These are phyloP conservation scores for Phaeosphaeriaceae sp. DNA, from an alignment of 2,329 filamentous ascomycete species.

Conservation along the genomic window DNA sequence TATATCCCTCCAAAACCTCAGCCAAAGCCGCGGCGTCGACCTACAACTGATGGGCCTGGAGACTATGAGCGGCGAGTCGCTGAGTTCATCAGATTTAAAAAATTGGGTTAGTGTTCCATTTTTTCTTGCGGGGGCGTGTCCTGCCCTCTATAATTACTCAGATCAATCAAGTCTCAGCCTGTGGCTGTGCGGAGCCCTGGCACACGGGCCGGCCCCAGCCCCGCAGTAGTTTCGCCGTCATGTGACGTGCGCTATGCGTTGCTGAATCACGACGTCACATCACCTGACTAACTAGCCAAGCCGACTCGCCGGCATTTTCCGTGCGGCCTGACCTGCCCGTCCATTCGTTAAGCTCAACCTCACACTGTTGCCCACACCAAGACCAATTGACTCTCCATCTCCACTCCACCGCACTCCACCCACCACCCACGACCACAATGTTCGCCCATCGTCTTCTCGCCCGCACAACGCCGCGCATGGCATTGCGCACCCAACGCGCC, in stretches of 20 bases:
- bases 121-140: too few relatives aligned
- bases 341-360: conserved; percentile 31
- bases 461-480: conserved; percentile 62
- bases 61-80: not conserved
- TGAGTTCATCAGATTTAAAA: too few relatives aligned
- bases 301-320: conserved; percentile 25
- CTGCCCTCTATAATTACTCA: too few relatives aligned
- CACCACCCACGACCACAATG: conserved; percentile 34
- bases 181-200: too few relatives aligned
- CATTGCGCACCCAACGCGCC: conserved; percentile 57
- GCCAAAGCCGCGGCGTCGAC: conserved; percentile 3
- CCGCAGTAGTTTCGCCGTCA: too few relatives aligned
- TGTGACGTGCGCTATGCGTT: too few relatives aligned
- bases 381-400: conserved; percentile 38
- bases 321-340: conserved; percentile 27
- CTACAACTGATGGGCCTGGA: not conserved
- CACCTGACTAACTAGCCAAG: conserved; percentile 26
- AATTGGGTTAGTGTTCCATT: too few relatives aligned
- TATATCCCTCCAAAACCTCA: not conserved
- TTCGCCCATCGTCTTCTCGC: conserved; percentile 40
- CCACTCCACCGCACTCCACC: conserved; percentile 27
- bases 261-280: too few relatives aligned
- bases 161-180: too few relatives aligned
- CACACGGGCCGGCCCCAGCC: too few relatives aligned
- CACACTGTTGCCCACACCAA: conserved; percentile 27